A percentile compares a stretch with the other conserved stretches of the same genome.
Evolutionary conservation across 768 basidiomycete genomes (phyloP).

Genomic region (Rubroboletus satanas): DNA sequence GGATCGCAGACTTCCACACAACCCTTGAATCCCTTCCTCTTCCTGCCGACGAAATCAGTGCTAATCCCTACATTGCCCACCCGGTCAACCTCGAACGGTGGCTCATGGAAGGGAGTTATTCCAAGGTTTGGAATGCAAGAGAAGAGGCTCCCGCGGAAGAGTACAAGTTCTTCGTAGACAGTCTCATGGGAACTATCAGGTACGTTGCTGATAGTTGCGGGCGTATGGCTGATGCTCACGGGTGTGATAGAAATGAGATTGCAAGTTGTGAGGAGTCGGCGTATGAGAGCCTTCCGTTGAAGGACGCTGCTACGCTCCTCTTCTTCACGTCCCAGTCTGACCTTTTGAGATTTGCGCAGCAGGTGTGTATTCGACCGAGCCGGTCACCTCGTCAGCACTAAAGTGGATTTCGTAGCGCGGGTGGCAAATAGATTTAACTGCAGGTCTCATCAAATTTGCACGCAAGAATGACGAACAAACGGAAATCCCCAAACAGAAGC

Average conservation of each 20-base stretch:
- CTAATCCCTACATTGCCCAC: constrained; percentile 74
- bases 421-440: constrained; percentile 77
- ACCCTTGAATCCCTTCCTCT: constrained; percentile 85
- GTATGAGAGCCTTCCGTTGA: constrained; percentile 85
- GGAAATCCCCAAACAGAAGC: constrained; percentile 82
- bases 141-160: constrained; percentile 91
- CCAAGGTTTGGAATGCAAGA: constrained; percentile 95
- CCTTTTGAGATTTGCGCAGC: constrained; percentile 73
- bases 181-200: constrained; percentile 93
- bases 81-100: constrained; percentile 92
- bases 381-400: background rate
- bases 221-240: constrained; percentile 2
- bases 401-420: constrained; percentile 51
- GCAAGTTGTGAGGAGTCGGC: constrained; percentile 94
- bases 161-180: constrained; percentile 91
- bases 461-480: constrained; percentile 76
- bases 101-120: constrained; percentile 99
- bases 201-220: constrained; percentile 29
- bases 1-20: constrained; percentile 97
- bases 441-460: constrained; percentile 69
- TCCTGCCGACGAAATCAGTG: constrained; percentile 60
- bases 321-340: constrained; percentile 88
- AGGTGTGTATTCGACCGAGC: constrained; percentile 44
- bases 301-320: constrained; percentile 84
- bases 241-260: constrained; percentile 76